Conservation (phyloP, 2,329 filamentous ascomycete species). For the Diatrype stigma region DNA sequence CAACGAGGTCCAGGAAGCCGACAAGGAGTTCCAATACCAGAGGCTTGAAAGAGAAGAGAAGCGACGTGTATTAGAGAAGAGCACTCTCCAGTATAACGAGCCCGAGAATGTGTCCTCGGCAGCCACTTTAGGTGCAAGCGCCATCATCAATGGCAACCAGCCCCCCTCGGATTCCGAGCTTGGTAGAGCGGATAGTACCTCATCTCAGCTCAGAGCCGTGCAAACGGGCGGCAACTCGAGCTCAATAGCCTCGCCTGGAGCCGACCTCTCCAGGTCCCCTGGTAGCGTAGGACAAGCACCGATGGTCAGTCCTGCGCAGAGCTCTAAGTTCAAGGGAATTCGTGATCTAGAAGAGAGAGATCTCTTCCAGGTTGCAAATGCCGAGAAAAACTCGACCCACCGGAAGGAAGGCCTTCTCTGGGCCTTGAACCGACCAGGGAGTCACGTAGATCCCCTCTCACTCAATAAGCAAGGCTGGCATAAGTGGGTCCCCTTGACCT, state of each 20-base stretch:
- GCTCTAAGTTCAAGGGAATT: constrained; percentile 78
- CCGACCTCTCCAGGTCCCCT: constrained; percentile 53
- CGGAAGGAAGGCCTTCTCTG: constrained; percentile 92
- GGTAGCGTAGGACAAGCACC: constrained; percentile 45
- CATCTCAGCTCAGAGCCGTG: constrained; percentile 59
- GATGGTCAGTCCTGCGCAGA: constrained; percentile 48
- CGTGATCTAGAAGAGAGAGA: constrained; percentile 87
- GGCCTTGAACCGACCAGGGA: constrained; percentile 88
- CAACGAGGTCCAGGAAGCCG: constrained; percentile 83
- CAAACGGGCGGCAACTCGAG: constrained; percentile 43
- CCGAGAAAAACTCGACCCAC: constrained; percentile 60
- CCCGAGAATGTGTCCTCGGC: constrained; percentile 54
- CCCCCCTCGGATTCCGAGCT: constrained; percentile 64
- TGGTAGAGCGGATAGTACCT: constrained; percentile 68
- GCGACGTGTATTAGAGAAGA: constrained; percentile 83
- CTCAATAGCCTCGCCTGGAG: constrained; percentile 25
- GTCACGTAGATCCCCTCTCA: constrained; percentile 90
- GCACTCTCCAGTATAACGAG: constrained; percentile 68
- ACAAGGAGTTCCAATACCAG: constrained; percentile 96
- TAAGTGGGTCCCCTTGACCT: constrained; percentile 62
- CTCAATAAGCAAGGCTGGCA: constrained; percentile 98
- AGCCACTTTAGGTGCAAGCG: constrained; percentile 28
- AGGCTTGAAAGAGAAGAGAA: constrained; percentile 95
- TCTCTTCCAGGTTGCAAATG: constrained; percentile 43
- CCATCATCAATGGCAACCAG: constrained; percentile 40